Evolutionary conservation across 1,139 yeast genomes (phyloP).

Genomic region (Meyerozyma smithsonii): DNA sequence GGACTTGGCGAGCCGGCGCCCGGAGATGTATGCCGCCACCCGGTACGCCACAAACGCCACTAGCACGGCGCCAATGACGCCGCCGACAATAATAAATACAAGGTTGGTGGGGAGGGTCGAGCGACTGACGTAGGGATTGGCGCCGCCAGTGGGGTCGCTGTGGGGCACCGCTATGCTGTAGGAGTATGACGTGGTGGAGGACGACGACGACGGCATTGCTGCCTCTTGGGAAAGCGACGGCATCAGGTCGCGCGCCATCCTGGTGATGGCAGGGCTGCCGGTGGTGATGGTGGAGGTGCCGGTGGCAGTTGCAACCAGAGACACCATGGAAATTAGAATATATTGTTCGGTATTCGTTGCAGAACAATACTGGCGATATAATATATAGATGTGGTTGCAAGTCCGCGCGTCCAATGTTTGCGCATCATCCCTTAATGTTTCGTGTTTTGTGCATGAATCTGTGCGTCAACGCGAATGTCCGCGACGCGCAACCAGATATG

Average conservation of each 20-base stretch:
- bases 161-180: conserved; percentile 15
- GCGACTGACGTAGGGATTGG: conserved; percentile 31
- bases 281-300: not conserved
- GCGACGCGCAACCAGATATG: not conserved
- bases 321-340: conserved; percentile 4
- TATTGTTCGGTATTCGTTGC: not conserved
- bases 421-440: not conserved
- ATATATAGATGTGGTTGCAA: not conserved
- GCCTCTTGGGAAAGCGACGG: conserved; percentile 3
- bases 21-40: conserved; percentile 19
- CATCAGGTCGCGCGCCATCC: not conserved
- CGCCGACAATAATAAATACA: conserved; percentile 43
- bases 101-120: conserved; percentile 28
- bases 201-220: conserved; percentile 4
- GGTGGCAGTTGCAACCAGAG: not conserved
- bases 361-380: not conserved
- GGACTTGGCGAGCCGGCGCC: conserved; percentile 26
- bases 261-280: conserved; percentile 1
- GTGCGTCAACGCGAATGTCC: not conserved
- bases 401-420: not conserved
- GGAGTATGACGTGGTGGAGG: conserved; percentile 14
- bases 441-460: conserved; percentile 1
- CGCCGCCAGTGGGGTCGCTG: not conserved
- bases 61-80: conserved; percentile 25
- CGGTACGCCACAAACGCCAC: conserved; percentile 19